Base-by-base conservation (phyloP, 805 yeast species). In the Isabelozyma gotoi region DNA sequence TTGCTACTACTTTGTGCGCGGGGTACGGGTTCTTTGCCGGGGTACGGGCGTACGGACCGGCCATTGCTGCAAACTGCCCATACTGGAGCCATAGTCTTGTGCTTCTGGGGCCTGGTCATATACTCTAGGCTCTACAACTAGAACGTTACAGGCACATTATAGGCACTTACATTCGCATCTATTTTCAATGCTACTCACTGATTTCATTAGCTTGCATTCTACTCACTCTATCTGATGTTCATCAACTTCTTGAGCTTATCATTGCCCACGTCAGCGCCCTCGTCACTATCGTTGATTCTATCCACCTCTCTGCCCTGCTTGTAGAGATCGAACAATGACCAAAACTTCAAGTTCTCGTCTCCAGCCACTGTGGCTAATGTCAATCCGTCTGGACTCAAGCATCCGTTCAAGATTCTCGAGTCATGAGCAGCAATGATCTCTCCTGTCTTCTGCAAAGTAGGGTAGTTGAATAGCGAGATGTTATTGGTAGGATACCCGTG, bases 321-420 rank as follows among this genome's bases (percentile, higher is more conserved):
- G 49, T 57, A 56, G 47, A 62, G 46, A 56, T 92, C 97, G 64
- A 90, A 92, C 17, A 94, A 74, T 51, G 88, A 85, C 91, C 96
- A 94, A 67, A 94, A 94, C 67, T 94, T 92, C 59, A 94, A 76
- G 66, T 90, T 92, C 62, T 94, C 99, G 65, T 94, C 98, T 10
- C 96, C 95, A 2, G 97, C 95, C 37, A 91, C 90, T 0, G 99
- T 94, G 1, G 96, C 98, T 43, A 94, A 68, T 0, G 95, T 88
- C 41, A 88, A 80, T 12, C 86, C 88, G 65, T 94, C 97, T 3
- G 97, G 97, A 18, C 96, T 86, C 41, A 94, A 61, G 38, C 89
- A 82, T 19, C 96, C 85, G 48, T 80, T 80, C 41, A 94, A 74
- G 19, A 94, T 89, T 52, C 98, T 76, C 12, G 94, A 81, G 50